A percentile compares a stretch with the other conserved stretches of the same genome.
phyloP scores from a whole-genome alignment of 116 monocot genomes.

The Posidonia oceanica region DNA sequence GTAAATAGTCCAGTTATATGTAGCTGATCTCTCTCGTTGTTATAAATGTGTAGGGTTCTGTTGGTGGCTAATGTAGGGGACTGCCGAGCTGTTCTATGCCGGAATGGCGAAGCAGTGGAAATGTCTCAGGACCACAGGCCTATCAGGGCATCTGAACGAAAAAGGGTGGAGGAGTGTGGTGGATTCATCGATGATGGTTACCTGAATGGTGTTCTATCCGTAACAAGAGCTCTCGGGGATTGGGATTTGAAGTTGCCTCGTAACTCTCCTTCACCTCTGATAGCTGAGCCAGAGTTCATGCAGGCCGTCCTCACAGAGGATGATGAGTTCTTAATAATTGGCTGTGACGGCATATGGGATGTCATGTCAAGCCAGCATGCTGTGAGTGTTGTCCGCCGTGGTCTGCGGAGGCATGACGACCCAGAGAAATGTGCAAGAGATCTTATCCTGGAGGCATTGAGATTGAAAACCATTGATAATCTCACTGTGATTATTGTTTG shows the following conservation, averaged over 20 bases:
- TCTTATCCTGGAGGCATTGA: constrained; percentile 47
- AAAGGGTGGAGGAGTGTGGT: constrained; percentile 36
- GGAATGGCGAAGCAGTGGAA: constrained; percentile 54
- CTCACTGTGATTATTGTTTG: constrained; percentile 63
- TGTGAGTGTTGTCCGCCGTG: constrained; percentile 43
- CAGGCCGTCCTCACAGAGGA: constrained; percentile 34
- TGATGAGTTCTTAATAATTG: constrained; percentile 76
- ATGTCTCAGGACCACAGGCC: constrained; percentile 71
- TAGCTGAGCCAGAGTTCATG: constrained; percentile 54
- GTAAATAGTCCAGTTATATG: no score
- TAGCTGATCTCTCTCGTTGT: no score
- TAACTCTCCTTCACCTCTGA: constrained; percentile 45
- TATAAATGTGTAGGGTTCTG: constrained; percentile 20
- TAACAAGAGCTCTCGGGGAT: constrained; percentile 63
- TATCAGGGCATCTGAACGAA: constrained; percentile 24
- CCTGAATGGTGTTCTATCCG: constrained; percentile 64
- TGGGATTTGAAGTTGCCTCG: constrained; percentile 57
- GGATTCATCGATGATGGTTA: constrained; percentile 65
- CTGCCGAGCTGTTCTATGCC: constrained; percentile 58
- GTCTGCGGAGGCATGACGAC: constrained; percentile 49
- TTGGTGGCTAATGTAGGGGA: constrained; percentile 78
- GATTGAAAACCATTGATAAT: constrained; percentile 46
- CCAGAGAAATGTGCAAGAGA: constrained; percentile 58
- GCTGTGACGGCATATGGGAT: constrained; percentile 80
- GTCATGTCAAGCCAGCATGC: constrained; percentile 69